Evolutionary conservation across 129 eudicot species (phyloP).

Genomic region (Ambrosia trifida): DNA sequence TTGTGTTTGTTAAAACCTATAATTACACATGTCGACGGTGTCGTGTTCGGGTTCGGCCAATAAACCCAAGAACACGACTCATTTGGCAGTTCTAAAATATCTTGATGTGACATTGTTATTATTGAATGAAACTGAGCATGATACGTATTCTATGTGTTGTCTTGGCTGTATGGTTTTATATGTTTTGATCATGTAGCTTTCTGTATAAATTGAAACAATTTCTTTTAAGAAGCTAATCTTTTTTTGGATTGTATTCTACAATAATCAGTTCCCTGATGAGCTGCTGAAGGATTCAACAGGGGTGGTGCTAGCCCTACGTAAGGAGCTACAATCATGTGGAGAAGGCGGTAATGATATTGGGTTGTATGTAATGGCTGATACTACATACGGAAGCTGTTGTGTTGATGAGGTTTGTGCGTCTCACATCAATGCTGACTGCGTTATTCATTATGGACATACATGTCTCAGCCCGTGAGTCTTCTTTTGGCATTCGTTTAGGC

Average conservation of each 20-base stretch:
- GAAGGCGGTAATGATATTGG: slow-evolving; percentile 40
- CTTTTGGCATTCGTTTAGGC: slow-evolving; percentile 15
- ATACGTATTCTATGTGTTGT: not conserved
- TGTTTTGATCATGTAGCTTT: not conserved
- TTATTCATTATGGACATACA: slow-evolving; percentile 90
- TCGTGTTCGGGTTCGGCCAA: no score
- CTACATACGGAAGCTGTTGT: slow-evolving; percentile 92
- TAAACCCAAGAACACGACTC: no score
- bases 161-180: not conserved
- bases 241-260: not conserved
- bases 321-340: slow-evolving; percentile 41
- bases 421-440: slow-evolving; percentile 90
- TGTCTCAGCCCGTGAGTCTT: slow-evolving; percentile 86
- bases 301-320: slow-evolving; percentile 58
- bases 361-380: slow-evolving; percentile 97
- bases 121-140: not conserved
- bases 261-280: slow-evolving; percentile 83
- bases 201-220: not conserved
- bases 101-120: not conserved
- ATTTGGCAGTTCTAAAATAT: no score
- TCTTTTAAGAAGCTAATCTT: slow-evolving; percentile 6
- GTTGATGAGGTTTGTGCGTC: slow-evolving; percentile 96
- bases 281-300: slow-evolving; percentile 73
- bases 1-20: no score
- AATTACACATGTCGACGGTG: no score